Base-by-base conservation (phyloP, 768 basidiomycete species). In the Lentinula raphanica region DNA sequence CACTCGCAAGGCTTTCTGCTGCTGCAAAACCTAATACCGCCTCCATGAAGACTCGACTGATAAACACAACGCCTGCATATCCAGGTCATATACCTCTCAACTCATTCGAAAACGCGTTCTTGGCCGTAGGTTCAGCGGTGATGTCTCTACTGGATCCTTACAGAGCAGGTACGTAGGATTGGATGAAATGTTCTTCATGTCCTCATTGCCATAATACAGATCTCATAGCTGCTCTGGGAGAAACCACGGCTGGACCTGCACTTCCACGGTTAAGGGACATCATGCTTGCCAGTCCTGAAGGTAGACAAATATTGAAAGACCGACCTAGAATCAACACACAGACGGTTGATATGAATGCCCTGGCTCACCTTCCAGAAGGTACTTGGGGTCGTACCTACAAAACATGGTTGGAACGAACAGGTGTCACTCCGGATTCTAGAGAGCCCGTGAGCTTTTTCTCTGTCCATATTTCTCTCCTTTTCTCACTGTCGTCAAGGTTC, bases 161-260 rank as follows among this genome's bases (percentile, higher is more conserved):
- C 29, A 78, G 96, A 68, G 93, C 86, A 62, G 96, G 95, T 93
- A 65, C 40, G 28, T 45, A 31, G 11, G 4, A 23, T n/a, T 19
- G 23, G 38, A 28, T 53, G 51, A 21, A 3, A 48, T 48, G 13
- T 7, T 5, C 17, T 11, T 19, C n/a, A 21, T 48, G 49, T 42
- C 45, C 56, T 19, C 48, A 35, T 44, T 27, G 15, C 50, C 39
- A 28, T 48, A 29, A 55, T 17, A 40, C 61, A 98, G 95, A 99
- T 70, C 93, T 99, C 88, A 83, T 98, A 40, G 95, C 97, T 11
- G 90, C 92, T 4, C 80, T 98, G 8, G 93, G 92, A 23, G 97
- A 98, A 72, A 93, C 93, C 1, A 94, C 96, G 0, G 90, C 94
- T 5, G 88, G 90, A 2, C 79, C 84, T 0, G 84, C 86, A 55